Evolutionary conservation across 371 early-diverging fungal species (phyloP).

Genomic region (Batkoa obscura): DNA sequence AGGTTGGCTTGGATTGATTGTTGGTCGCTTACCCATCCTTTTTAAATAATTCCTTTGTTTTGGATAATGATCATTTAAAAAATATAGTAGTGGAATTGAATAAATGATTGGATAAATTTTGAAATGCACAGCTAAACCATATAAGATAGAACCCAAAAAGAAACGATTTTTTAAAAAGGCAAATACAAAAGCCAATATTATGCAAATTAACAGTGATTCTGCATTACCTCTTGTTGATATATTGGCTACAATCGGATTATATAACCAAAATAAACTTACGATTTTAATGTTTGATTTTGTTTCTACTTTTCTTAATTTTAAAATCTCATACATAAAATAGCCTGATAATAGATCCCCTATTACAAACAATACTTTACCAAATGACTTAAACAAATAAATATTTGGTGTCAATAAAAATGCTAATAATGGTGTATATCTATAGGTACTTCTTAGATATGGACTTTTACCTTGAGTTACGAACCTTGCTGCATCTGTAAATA

Average conservation of each 20-base stretch:
- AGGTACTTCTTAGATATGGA: conserved; percentile 83
- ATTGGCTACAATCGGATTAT: conserved; percentile 88
- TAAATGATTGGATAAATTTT: conserved; percentile 94
- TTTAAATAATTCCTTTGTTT: conserved; percentile 5
- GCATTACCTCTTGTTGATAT: conserved; percentile 93
- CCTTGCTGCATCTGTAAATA: conserved; percentile 85
- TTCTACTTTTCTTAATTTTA: conserved; percentile 29
- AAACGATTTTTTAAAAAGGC: conserved; percentile 30
- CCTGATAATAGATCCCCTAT: conserved; percentile 53
- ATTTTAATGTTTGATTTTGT: conserved; percentile 21
- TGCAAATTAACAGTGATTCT: conserved; percentile 59
- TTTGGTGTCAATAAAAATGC: conserved; percentile 72
- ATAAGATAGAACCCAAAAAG: conserved; percentile 38
- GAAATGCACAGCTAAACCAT: conserved; percentile 88
- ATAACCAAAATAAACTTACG: conserved; percentile 42
- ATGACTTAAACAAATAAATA: conserved; percentile 38
- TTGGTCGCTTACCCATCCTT: conserved; percentile 2
- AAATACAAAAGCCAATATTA: conserved; percentile 58
- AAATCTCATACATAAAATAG: conserved; percentile 38
- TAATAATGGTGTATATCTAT: conserved; percentile 88
- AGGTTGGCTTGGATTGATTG: conserved; percentile 1
- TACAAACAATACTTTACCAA: conserved; percentile 82
- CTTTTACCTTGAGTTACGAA: conserved; percentile 47
- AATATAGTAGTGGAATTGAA: conserved; percentile 47
- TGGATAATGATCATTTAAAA: conserved; percentile 27